These are phyloP conservation scores for Mycena vitilis DNA, from an alignment of 768 basidiomycete genomes.

Conservation along the genomic window DNA sequence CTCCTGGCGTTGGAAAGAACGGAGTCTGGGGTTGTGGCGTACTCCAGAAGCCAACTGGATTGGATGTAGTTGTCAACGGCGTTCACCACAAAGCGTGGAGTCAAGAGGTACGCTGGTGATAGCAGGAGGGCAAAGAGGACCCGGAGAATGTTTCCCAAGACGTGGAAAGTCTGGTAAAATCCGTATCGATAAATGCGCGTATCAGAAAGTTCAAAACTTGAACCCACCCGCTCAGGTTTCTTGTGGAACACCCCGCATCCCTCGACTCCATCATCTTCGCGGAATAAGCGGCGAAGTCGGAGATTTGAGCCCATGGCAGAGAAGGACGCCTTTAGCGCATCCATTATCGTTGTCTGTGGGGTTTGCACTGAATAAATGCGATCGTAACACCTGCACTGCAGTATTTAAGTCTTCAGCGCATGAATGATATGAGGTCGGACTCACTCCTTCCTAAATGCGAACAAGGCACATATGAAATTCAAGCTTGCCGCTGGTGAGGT, in stretches of 20 bases:
- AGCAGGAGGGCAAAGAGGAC: neutral
- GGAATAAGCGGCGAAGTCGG: neutral
- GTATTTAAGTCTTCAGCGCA: neutral
- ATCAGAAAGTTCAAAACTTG: neutral
- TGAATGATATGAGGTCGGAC: no score
- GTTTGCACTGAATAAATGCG: neutral
- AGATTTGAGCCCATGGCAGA: neutral
- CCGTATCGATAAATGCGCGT: neutral
- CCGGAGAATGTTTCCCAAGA: slow-evolving; percentile 4
- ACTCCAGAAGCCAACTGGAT: slow-evolving; percentile 1
- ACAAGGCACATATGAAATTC: neutral
- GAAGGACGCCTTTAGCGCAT: neutral
- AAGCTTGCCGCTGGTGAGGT: no score
- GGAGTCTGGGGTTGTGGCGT: neutral
- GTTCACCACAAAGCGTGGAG: neutral
- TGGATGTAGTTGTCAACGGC: neutral
- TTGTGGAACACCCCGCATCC: slow-evolving; percentile 8
- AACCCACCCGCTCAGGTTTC: slow-evolving; percentile 1
- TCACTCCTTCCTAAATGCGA: neutral
- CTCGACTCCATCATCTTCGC: slow-evolving; percentile 4
- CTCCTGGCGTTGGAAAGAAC: neutral
- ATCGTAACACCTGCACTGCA: neutral
- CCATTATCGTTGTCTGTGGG: neutral
- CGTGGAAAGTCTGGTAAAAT: neutral
- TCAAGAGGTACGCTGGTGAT: neutral